phyloP scores from a whole-genome alignment of 2,329 filamentous ascomycete genomes.

The Orbilia ellipsospora region DNA sequence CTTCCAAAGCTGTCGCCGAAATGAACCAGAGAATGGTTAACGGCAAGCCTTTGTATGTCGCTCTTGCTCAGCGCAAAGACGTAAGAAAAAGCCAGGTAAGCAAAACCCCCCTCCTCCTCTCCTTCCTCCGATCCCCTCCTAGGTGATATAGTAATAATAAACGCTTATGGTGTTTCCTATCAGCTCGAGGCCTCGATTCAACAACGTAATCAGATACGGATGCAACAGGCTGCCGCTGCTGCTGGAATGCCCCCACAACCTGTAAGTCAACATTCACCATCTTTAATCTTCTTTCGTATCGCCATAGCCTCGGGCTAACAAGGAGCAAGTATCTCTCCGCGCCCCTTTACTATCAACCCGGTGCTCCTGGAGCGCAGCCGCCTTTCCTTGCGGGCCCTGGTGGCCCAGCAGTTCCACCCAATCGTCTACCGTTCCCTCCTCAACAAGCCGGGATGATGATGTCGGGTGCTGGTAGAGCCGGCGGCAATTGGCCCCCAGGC shows the following conservation, averaged over 20 bases:
- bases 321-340: constrained; percentile 81
- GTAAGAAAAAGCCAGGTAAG: constrained; percentile 89
- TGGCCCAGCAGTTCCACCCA: constrained; percentile 67
- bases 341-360: constrained; percentile 90
- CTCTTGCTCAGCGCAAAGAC: constrained; percentile 98
- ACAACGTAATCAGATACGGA: constrained; percentile 96
- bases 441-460: constrained; percentile 65
- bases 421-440: constrained; percentile 71
- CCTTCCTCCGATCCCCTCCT: background rate
- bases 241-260: constrained; percentile 78
- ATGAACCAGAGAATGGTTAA: constrained; percentile 99
- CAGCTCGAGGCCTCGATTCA: constrained; percentile 97
- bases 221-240: constrained; percentile 91
- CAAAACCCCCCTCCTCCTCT: background rate
- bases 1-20: constrained; percentile 97
- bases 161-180: background rate
- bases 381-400: constrained; percentile 70
- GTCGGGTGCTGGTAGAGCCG: constrained; percentile 64
- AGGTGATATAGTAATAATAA: no score
- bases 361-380: constrained; percentile 69
- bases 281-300: background rate
- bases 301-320: constrained; percentile 50
- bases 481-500: constrained; percentile 69
- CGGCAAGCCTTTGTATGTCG: constrained; percentile 96
- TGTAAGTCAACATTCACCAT: constrained; percentile 9